Base-by-base conservation (phyloP, 495 filamentous ascomycete species). In the Bathelium albidoporum region DNA sequence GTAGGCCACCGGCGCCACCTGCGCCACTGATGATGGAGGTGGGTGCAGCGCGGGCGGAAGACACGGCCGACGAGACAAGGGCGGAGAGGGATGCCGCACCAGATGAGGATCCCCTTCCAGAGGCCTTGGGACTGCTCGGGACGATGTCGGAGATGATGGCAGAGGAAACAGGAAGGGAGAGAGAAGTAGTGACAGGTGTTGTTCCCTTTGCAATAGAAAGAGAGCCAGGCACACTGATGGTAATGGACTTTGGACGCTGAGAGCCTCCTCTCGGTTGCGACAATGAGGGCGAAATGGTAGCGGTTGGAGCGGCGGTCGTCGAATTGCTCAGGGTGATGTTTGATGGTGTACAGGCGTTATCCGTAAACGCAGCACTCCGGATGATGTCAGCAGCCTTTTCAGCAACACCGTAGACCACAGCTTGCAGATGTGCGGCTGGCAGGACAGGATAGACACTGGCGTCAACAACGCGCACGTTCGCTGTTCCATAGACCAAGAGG, bases 351-450 rank as follows among this genome's bases (percentile, higher is more conserved):
- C 49, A 55, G 5, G 49, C 26, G 20, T 24, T 24, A 29, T 9
- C 9, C 24, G 20, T 26, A 2, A 55, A 12, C 11, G 49, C 5
- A 9, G 49, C 4, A 24, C 49, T 55, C 20, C 49, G 49, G 24
- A 55, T 55, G 20, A 55, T 55, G 24, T 55, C 49, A 16, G 49
- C 49, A 3, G 49, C 79, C 68, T 76, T 76, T 67, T 81, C 79
- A 11, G 79, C 79, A 29, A 81, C 70, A 2, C 75, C 79, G 55
- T 81, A 81, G 7, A 80, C 79, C 11, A 76, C 77, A 2, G 79
- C 73, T 70, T 81, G 79, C 28, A 80, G 63, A 70, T 82, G 79
- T n/a, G 79, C 75, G 7, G 77, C 79, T 29, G 79, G 71, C 1
- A 80, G 70, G 22, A 81, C 69, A 0, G 80, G 81, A 18, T 69